These are phyloP conservation scores for Penicillium flavigenum DNA, from an alignment of 495 filamentous ascomycete species.

Conservation along the genomic window DNA sequence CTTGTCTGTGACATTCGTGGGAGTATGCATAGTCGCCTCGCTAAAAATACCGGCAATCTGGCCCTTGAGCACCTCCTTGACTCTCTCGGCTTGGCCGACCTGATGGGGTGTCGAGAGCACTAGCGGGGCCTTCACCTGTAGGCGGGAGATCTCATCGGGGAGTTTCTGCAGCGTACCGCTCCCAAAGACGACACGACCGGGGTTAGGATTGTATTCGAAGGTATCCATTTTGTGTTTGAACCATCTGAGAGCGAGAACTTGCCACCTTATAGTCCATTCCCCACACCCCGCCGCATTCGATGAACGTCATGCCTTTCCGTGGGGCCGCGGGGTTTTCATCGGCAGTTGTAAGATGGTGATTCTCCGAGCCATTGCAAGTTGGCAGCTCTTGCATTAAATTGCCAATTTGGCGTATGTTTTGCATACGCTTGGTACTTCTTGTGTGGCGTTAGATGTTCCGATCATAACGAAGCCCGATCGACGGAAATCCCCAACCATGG, in stretches of 20 bases:
- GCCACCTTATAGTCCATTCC: conserved; percentile 30
- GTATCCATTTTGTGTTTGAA: conserved; percentile 43
- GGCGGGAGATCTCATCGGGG: conserved; percentile 56
- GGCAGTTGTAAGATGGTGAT: conserved; percentile 26
- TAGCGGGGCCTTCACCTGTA: conserved; percentile 54
- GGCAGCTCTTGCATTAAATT: background rate
- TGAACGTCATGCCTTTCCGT: conserved; percentile 28
- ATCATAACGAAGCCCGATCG: background rate
- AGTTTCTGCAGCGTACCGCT: conserved; percentile 60
- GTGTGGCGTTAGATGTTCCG: background rate
- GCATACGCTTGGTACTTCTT: background rate
- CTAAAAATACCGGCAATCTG: conserved; percentile 58
- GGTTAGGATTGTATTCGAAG: conserved; percentile 62
- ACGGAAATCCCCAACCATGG: conserved; percentile 16
- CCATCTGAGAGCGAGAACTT: conserved; percentile 15
- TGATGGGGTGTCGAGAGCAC: conserved; percentile 62
- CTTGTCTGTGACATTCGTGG: conserved; percentile 59
- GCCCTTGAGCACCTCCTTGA: conserved; percentile 51
- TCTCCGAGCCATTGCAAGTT: conserved; percentile 10
- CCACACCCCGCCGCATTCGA: conserved; percentile 34
- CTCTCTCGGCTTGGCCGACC: conserved; percentile 47
- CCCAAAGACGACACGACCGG: conserved; percentile 62
- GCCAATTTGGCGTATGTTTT: background rate
- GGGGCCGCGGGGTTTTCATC: conserved; percentile 29
- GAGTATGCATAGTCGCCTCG: conserved; percentile 69